phyloP scores from a whole-genome alignment of 2,329 filamentous ascomycete genomes.

The Aurifilum marmelostoma region DNA sequence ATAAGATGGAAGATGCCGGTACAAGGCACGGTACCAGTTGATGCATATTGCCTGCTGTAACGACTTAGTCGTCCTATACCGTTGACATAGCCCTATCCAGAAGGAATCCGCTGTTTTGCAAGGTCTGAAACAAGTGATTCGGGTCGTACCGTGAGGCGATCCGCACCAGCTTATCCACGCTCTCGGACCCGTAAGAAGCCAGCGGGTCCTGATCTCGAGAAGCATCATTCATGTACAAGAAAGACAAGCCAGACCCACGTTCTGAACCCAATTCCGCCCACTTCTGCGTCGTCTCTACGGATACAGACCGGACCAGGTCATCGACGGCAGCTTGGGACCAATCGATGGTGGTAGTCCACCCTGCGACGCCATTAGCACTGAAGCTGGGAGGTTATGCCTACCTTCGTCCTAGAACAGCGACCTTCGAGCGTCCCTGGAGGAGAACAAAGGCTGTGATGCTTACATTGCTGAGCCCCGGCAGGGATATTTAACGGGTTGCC shows the following conservation, averaged over 20 bases:
- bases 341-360: conserved; percentile 33
- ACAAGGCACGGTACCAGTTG: too few species aligned
- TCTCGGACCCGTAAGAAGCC: not conserved
- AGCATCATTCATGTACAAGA: conserved; percentile 14
- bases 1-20: too few species aligned
- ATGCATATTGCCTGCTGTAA: too few species aligned
- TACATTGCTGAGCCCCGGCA: conserved; percentile 30
- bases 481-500: conserved; percentile 31
- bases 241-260: not conserved
- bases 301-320: conserved; percentile 27
- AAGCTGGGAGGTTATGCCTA: not conserved
- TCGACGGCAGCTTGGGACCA: conserved; percentile 30
- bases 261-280: conserved; percentile 5
- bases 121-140: conserved; percentile 33
- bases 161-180: conserved; percentile 26
- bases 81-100: too few species aligned
- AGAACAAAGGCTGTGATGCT: conserved; percentile 10
- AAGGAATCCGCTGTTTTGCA: conserved; percentile 14
- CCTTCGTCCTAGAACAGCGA: too few species aligned
- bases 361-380: conserved; percentile 12
- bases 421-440: too few species aligned
- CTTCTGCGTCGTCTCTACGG: conserved; percentile 29
- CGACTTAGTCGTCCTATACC: too few species aligned
- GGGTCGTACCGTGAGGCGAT: conserved; percentile 35
- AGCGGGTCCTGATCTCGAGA: conserved; percentile 9